Base-by-base conservation (phyloP, 2,329 filamentous ascomycete species). In the Myriosclerotinia scirpicola region DNA sequence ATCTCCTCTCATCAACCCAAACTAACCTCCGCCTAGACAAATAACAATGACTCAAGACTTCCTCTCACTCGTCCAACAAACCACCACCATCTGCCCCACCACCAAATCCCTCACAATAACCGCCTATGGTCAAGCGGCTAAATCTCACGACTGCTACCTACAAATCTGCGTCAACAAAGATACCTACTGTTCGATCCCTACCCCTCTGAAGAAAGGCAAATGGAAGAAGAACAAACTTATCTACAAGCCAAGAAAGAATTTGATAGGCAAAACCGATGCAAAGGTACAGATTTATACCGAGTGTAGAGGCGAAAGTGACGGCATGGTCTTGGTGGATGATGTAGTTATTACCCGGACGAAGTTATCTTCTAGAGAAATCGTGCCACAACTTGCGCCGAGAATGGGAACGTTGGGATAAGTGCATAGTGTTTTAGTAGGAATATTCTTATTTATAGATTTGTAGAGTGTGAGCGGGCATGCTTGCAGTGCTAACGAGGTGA, bases 141-240 rank as follows among this genome's bases (percentile, higher is more conserved):
- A 40, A 56, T 50, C 53, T 2, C 34, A 26, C 4, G 62, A 65
- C 30, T 65, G 62, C 53, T 65, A 42, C 34, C 62, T 65, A 2
- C 62, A 65, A 65, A 56, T 65, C 30, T 65, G 62, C n/a, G 34
- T 65, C 6, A 65, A 65, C n/a, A 58, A 36, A 14, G 42, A 65
- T 22, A 58, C 20, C 22, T 65, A 65, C 30, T 65, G 62, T 52
- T 65, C 62, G 6, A 17, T 22, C 0, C 62, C 62, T 1, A 58
- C 53, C 2, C 55, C 55, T 8, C 22, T 66, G 14, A 61, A 66
- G 36, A 60, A 66, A 22, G 56, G 64, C 26, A 61, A 66, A 44
- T 66, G 64, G 64, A 53, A 66, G 64, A 61, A 66, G 56, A 61
- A 66, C 2, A 50, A 22, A 20, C 36, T 66, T 1, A 38, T 61